Base-by-base conservation (phyloP, 1,284 basidiomycete species). In the Fomitopsis betulina region DNA sequence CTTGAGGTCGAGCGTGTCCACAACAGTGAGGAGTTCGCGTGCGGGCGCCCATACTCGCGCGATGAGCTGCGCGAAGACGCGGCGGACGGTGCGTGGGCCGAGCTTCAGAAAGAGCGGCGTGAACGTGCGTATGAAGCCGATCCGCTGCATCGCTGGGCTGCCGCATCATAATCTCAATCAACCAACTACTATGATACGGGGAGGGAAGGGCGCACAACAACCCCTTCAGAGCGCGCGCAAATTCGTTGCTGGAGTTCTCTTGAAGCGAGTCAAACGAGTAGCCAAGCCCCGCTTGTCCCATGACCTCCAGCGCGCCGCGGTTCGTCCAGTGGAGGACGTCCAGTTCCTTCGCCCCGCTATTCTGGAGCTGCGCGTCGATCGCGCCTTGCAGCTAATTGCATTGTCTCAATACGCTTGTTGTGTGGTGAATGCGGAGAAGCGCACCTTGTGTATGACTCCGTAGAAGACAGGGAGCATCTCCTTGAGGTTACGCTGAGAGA, bases 211-310 rank as follows among this genome's bases (percentile, higher is more conserved):
- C 32, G 49, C 13, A 51, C 32, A 50, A 33, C 5, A 38, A 9
- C 1, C 5, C 51, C n/a, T 21, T 37, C 23, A 21, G 25, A 19
- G 43, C 30, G 6, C n/a, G 21, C 33, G n/a, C 38, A 25, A 51
- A 30, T 23, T 45, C 21, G 13, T 19, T 47, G 45, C 45, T 47
- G 10, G 25, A 15, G 33, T 21, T 13, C n/a, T 51, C 39, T 25
- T 1, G 10, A 15, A 51, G 64, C 6, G 71, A 64, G 56, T 72
- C 66, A 60, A 76, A 75, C 8, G 72, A 70, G 59, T 75, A 72
- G 1, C 73, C 74, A 8, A 76, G 64, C 0, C 73, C 73, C 9
- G 68, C 73, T 56, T 74, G 73, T 5, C 73, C 72, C 55, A 76
- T 66, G 13, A 72, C 63, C 61, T 76, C 75, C 19, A 76, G 66